Conservation (phyloP, 805 yeast genomes). For the Kodamaea sagamina region DNA sequence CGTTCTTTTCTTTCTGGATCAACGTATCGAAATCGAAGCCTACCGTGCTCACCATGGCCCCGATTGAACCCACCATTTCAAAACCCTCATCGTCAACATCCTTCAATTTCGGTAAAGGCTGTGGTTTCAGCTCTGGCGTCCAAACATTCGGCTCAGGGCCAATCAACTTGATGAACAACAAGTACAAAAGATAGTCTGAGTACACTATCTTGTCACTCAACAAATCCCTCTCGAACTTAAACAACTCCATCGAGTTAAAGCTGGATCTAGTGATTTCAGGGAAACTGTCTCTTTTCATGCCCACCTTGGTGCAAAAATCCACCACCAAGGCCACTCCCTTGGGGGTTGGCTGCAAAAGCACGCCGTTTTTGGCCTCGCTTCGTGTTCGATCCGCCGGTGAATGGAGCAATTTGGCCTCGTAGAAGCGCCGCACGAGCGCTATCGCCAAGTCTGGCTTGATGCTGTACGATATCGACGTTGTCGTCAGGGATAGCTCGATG, state of each 20-base stretch:
- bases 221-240: constrained; percentile 65
- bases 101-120: constrained; percentile 19
- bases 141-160: constrained; percentile 73
- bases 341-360: constrained; percentile 79
- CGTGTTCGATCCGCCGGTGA: constrained; percentile 75
- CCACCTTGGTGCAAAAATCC: constrained; percentile 58
- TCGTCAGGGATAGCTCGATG: constrained; percentile 51
- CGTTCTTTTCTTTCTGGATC: background rate
- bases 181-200: constrained; percentile 62
- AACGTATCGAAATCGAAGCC: constrained; percentile 2
- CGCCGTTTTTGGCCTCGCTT: constrained; percentile 41
- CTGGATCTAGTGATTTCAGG: constrained; percentile 55
- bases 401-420: constrained; percentile 66
- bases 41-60: background rate
- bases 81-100: background rate
- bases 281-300: constrained; percentile 40
- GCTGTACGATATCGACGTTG: constrained; percentile 55
- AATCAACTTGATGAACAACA: constrained; percentile 62
- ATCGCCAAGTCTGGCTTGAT: constrained; percentile 47
- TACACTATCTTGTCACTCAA: constrained; percentile 58
- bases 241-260: constrained; percentile 71
- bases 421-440: constrained; percentile 51
- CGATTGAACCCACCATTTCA: background rate
- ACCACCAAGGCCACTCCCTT: constrained; percentile 79
- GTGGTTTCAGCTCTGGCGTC: constrained; percentile 57